phyloP scores from a whole-genome alignment of 129 eudicot genomes.

The Tagetes patula region DNA sequence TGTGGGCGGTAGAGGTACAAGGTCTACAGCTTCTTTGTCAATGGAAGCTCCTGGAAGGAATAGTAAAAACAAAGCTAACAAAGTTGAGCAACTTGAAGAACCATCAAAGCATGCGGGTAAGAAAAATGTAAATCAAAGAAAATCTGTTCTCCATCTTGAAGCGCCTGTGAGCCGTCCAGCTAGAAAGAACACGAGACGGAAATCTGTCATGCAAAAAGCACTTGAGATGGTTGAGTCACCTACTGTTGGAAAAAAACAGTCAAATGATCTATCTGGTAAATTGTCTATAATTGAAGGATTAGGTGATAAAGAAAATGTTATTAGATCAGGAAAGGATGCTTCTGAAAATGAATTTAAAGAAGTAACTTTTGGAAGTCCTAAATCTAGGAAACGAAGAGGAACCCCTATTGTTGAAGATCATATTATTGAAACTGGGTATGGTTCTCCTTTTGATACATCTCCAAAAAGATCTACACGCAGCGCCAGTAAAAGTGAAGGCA shows the following conservation, averaged over 20 bases:
- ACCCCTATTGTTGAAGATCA: constrained; percentile 28
- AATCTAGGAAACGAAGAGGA: constrained; percentile 35
- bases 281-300: not conserved
- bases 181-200: constrained; percentile 29
- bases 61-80: constrained; percentile 13
- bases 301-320: constrained; percentile 9
- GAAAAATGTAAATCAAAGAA: constrained; percentile 23
- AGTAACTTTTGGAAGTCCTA: constrained; percentile 18
- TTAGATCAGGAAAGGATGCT: constrained; percentile 33
- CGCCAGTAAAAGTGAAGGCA: constrained; percentile 30
- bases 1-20: constrained; percentile 19
- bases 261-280: constrained; percentile 13
- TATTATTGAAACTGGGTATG: constrained; percentile 13
- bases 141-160: constrained; percentile 28
- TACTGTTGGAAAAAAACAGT: constrained; percentile 16
- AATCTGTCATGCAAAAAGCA: constrained; percentile 25
- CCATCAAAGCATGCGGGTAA: constrained; percentile 15
- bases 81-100: constrained; percentile 29
- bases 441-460: constrained; percentile 25
- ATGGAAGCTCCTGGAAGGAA: constrained; percentile 21
- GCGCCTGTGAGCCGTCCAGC: constrained; percentile 32
- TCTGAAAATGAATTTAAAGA: constrained; percentile 25
- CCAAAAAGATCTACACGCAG: constrained; percentile 27
- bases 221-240: constrained; percentile 7
- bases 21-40: constrained; percentile 22